Percentiles rank a stretch among this genome's conserved stretches.
These are phyloP conservation scores for Lathyrus tuberosus DNA, from an alignment of 306 rosid species.

Conservation along the genomic window DNA sequence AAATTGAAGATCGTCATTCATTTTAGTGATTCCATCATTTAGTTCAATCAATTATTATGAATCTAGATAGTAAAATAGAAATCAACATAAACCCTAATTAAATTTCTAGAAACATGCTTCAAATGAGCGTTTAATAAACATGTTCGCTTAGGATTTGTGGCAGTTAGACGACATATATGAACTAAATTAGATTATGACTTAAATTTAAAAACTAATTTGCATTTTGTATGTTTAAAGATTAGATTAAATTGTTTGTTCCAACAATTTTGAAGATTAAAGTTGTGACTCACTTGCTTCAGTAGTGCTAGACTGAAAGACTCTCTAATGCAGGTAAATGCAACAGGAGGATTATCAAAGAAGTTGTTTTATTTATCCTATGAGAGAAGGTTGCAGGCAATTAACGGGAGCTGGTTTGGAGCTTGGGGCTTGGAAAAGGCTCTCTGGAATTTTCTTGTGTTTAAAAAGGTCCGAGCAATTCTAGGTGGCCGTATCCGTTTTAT, in stretches of 20 bases:
- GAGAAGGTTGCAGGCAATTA: slow-evolving; percentile 79
- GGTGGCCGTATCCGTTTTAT: slow-evolving; percentile 85
- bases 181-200: neutral
- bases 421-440: slow-evolving; percentile 85
- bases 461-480: slow-evolving; percentile 79
- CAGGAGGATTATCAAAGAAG: slow-evolving; percentile 77
- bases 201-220: neutral
- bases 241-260: neutral
- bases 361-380: slow-evolving; percentile 87
- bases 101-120: neutral
- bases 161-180: neutral
- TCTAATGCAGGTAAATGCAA: slow-evolving; percentile 68
- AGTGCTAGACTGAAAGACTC: neutral
- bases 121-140: neutral
- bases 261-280: neutral
- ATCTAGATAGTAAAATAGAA: slow-evolving; percentile 1
- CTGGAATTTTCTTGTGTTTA: slow-evolving; percentile 85
- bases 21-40: neutral
- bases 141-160: neutral
- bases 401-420: slow-evolving; percentile 97
- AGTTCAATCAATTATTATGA: neutral
- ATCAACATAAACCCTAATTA: neutral
- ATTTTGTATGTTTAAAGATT: neutral
- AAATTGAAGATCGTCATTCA: neutral
- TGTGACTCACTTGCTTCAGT: neutral